Conservation (phyloP, 129 eudicot genomes). For the Cynara cardunculus region DNA sequence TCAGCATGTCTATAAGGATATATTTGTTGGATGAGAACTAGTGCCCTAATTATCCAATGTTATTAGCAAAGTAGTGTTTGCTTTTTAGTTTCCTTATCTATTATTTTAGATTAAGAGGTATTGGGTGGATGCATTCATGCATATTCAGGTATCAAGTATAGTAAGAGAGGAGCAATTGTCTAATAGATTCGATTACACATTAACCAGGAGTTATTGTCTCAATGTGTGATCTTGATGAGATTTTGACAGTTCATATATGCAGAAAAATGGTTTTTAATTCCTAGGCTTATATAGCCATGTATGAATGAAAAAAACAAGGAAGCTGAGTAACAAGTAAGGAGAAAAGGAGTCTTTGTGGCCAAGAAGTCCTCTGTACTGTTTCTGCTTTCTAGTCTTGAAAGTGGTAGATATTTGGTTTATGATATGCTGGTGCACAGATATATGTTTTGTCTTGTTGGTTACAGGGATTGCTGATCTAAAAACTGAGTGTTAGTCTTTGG, state of each 20-base stretch:
- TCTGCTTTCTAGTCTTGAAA: neutral
- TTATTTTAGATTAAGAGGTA: neutral
- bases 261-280: neutral
- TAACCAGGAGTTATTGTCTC: neutral
- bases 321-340: neutral
- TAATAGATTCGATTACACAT: too few species aligned
- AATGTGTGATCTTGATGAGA: neutral
- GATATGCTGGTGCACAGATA: neutral
- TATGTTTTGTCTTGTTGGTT: slow-evolving; percentile 1
- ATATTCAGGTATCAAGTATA: neutral
- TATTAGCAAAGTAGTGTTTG: neutral
- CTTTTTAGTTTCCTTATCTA: neutral
- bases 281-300: neutral
- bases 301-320: neutral
- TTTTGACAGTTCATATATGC: neutral
- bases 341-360: neutral
- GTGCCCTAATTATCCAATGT: neutral
- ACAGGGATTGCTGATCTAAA: neutral
- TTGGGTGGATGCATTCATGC: neutral
- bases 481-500: neutral
- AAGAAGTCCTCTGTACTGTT: too few species aligned
- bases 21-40: neutral
- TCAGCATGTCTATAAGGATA: neutral
- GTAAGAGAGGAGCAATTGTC: too few species aligned
- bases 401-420: neutral